These are phyloP conservation scores for Talaromyces sp. DNA, from an alignment of 2,329 filamentous ascomycete genomes.

Conservation along the genomic window DNA sequence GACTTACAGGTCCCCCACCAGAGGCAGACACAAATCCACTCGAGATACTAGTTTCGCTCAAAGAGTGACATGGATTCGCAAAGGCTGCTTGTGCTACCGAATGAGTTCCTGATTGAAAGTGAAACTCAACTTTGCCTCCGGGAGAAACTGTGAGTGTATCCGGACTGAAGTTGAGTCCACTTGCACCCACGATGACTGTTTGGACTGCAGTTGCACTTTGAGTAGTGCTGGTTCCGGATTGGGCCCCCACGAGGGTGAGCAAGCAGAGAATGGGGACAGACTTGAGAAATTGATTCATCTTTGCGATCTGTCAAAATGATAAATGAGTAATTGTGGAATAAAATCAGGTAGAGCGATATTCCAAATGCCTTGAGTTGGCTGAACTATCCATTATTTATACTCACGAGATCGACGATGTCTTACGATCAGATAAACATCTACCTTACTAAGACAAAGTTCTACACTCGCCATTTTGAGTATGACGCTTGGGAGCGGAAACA, in stretches of 20 bases:
- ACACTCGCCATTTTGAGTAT: background rate
- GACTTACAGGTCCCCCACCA: constrained; percentile 45
- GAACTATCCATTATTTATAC: background rate
- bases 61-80: constrained; percentile 48
- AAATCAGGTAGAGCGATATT: background rate
- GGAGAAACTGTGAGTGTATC: constrained; percentile 5
- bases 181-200: constrained; percentile 44
- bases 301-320: background rate
- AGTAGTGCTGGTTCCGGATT: background rate
- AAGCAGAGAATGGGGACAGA: background rate
- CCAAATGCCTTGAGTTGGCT: background rate
- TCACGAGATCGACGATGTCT: background rate
- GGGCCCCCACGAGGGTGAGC: background rate
- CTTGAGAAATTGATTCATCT: background rate
- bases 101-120: constrained; percentile 51
- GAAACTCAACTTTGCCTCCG: constrained; percentile 53
- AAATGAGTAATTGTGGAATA: background rate
- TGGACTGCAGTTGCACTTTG: constrained; percentile 25
- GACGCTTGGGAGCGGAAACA: background rate
- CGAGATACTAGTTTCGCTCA: constrained; percentile 26
- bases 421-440: background rate
- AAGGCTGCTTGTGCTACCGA: constrained; percentile 51
- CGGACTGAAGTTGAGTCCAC: constrained; percentile 1
- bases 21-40: constrained; percentile 25
- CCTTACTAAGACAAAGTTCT: background rate